phyloP scores from a whole-genome alignment of 495 filamentous ascomycete genomes.

The Podospora tetraspora region DNA sequence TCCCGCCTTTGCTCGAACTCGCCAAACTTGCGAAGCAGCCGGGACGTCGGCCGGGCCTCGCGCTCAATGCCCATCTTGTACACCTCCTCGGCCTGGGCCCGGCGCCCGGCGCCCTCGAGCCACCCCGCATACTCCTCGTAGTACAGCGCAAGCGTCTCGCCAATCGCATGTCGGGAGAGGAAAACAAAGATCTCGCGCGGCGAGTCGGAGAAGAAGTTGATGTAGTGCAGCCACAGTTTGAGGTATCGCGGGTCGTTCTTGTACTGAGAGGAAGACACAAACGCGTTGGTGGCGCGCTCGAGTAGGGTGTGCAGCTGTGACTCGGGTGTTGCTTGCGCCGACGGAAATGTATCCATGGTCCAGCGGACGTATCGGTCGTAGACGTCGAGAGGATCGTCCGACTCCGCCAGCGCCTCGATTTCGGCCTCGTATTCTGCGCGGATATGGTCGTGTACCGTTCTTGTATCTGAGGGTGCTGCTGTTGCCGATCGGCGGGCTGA shows the following conservation, averaged over 20 bases:
- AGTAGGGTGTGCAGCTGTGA: constrained; percentile 84
- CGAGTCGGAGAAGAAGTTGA: constrained; percentile 83
- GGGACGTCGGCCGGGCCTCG: constrained; percentile 76
- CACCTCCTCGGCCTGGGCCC: constrained; percentile 90
- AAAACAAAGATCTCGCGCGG: constrained; percentile 91
- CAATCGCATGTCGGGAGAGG: constrained; percentile 79
- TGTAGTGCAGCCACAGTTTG: constrained; percentile 89
- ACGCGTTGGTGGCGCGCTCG: constrained; percentile 86
- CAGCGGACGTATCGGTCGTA: constrained; percentile 96
- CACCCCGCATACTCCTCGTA: constrained; percentile 96
- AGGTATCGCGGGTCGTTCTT: constrained; percentile 92
- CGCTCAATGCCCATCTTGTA: constrained; percentile 82
- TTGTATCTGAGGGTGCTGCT: constrained; percentile 59
- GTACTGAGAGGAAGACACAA: constrained; percentile 78
- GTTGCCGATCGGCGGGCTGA: constrained; percentile 50
- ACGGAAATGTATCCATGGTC: constrained; percentile 92
- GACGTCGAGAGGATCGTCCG: constrained; percentile 90
- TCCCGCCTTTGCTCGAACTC: constrained; percentile 82
- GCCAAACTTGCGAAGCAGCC: constrained; percentile 77
- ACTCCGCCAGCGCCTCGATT: constrained; percentile 68
- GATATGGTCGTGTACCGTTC: constrained; percentile 69
- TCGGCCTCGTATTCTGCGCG: constrained; percentile 84
- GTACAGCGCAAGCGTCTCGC: constrained; percentile 83
- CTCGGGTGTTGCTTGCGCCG: constrained; percentile 83
- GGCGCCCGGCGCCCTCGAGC: constrained; percentile 79